Conservation (phyloP, 192 early-diverging fungal genomes). For the Coemansia sp. region DNA sequence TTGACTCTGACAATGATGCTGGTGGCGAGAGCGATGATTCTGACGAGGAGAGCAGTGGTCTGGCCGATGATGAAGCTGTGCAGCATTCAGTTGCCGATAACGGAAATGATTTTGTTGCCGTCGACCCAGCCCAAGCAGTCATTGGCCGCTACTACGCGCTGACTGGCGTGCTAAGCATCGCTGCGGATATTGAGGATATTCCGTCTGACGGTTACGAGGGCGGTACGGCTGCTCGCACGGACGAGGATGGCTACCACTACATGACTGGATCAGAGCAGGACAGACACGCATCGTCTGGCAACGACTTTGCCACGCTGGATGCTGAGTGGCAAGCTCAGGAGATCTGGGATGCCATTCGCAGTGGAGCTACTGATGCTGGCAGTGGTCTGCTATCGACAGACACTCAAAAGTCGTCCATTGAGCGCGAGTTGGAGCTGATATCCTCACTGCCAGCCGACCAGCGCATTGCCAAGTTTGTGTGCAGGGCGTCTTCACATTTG, state of each 20-base stretch:
- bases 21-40: conserved; percentile 7
- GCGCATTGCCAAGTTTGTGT: conserved; percentile 52
- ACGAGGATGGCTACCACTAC: background rate
- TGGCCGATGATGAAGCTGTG: background rate
- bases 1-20: conserved; percentile 4
- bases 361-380: background rate
- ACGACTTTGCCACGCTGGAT: conserved; percentile 1
- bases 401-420: conserved; percentile 18
- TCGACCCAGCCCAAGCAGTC: conserved; percentile 39
- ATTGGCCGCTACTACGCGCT: conserved; percentile 45
- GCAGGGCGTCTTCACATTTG: conserved; percentile 47
- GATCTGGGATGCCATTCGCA: conserved; percentile 12
- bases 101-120: conserved; percentile 9
- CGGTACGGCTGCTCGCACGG: background rate
- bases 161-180: conserved; percentile 17
- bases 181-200: conserved; percentile 46
- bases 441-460: conserved; percentile 42
- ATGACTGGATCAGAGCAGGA: background rate
- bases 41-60: background rate
- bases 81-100: background rate
- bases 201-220: conserved; percentile 7
- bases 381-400: background rate
- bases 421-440: conserved; percentile 40
- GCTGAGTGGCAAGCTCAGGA: conserved; percentile 3
- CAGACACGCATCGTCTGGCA: background rate